These are phyloP conservation scores for Fusarium sp. DNA, from an alignment of 2,329 filamentous ascomycete species.

Conservation along the genomic window DNA sequence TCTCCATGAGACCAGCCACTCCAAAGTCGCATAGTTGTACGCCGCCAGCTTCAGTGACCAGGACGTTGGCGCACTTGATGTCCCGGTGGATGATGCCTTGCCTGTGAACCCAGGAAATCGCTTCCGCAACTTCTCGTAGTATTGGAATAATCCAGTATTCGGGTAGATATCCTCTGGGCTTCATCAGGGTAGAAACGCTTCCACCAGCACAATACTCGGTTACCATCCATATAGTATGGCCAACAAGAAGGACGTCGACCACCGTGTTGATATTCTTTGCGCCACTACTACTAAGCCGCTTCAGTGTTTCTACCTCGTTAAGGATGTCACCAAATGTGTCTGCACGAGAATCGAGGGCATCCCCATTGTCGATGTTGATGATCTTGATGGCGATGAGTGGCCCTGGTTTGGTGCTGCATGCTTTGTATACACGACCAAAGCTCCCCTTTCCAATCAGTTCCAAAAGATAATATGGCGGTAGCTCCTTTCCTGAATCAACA, in stretches of 20 bases:
- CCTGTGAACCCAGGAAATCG: slow-evolving; percentile 72
- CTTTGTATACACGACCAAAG: slow-evolving; percentile 79
- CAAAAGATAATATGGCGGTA: slow-evolving; percentile 71
- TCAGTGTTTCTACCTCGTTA: slow-evolving; percentile 72
- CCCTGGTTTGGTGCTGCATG: slow-evolving; percentile 55
- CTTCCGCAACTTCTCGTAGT: slow-evolving; percentile 71
- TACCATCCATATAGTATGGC: slow-evolving; percentile 85
- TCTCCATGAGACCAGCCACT: slow-evolving; percentile 80
- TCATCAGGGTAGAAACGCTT: slow-evolving; percentile 78
- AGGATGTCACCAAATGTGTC: slow-evolving; percentile 72
- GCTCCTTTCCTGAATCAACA: slow-evolving; percentile 47
- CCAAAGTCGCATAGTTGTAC: slow-evolving; percentile 88
- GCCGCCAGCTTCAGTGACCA: slow-evolving; percentile 78
- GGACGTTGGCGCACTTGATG: slow-evolving; percentile 80
- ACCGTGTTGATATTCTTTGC: slow-evolving; percentile 83
- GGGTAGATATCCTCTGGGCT: slow-evolving; percentile 71
- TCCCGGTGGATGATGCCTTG: slow-evolving; percentile 76
- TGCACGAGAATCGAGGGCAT: slow-evolving; percentile 68
- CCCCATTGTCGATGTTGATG: slow-evolving; percentile 79
- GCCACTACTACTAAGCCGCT: slow-evolving; percentile 76
- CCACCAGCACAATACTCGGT: slow-evolving; percentile 87
- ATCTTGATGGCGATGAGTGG: slow-evolving; percentile 77
- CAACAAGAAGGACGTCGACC: slow-evolving; percentile 79
- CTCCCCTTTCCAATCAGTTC: slow-evolving; percentile 80
- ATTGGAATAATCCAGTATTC: slow-evolving; percentile 77